Base-by-base conservation (phyloP, 345 rosid genomes). In the Boechera divaricarpa region DNA sequence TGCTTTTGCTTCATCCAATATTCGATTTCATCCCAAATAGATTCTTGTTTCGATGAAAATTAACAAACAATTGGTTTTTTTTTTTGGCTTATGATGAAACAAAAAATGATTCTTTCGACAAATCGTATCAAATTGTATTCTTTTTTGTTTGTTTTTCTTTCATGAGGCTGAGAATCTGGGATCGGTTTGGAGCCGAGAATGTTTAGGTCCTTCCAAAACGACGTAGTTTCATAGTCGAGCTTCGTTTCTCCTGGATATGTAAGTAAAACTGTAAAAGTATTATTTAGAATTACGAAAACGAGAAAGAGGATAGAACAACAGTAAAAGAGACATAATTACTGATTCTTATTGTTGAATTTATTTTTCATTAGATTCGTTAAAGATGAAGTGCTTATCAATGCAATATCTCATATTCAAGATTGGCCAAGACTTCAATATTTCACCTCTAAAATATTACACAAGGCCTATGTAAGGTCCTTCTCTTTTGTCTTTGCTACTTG, bases 1-100 rank as follows among this genome's bases (percentile, higher is more conserved):
- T 4, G 42, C 24, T 49, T 15, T 72, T 72, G 56, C 69, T 78
- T 78, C 77, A 72, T 78, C 63, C 29, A 59, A 39, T 72, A 63
- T 54, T 57, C 48, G 68, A 64, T 64, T 42, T 69, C 39, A 29
- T 41, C 6, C 31, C 64, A 56, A 55, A 16, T 16, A 9, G 51
- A 39, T 69, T 53, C 1, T 42, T 35, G 33, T 41, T 16, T 56
- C 24, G 36, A 5, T 5, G 42, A 32, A 12, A 52, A n/a, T 16
- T 12, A 45, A 70, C 57, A 44, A 47, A 24, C 18, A 21, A 32
- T 2, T 16, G 10, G 3, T 21, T 33, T 33, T 0, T 31, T 10
- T 32, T n/a, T 32, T 1, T 10, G 24, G 24, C 52, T 18, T 49
- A 7, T 1, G 11, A 18, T 6, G 8, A 26, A 31, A n/a, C 5